A percentile compares a stretch with the other conserved stretches of the same genome.
phyloP scores from a whole-genome alignment of 495 filamentous ascomycete species.

The Polyplosphaeria fusca region DNA sequence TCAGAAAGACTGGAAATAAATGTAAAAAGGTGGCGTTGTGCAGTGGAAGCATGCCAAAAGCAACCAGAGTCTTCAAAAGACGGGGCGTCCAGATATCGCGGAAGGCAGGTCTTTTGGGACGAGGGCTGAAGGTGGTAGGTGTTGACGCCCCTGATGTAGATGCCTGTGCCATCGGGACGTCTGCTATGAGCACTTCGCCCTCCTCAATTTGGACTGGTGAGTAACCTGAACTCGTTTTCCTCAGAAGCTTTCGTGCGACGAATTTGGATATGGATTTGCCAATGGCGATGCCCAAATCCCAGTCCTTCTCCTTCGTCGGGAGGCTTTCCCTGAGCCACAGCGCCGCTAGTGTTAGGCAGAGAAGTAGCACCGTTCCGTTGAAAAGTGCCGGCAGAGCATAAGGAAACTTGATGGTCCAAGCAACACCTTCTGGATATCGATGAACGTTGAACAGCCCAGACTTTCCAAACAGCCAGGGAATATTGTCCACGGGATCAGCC shows the following conservation, averaged over 20 bases:
- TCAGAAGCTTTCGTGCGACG: constrained; percentile 26
- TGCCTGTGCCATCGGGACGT: constrained; percentile 9
- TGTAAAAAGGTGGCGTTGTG: constrained; percentile 72
- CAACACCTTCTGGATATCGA: constrained; percentile 57
- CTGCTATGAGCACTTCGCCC: constrained; percentile 2
- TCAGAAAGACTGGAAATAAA: constrained; percentile 66
- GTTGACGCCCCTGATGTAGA: constrained; percentile 34
- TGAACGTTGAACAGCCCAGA: constrained; percentile 54
- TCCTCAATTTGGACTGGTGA: constrained; percentile 22
- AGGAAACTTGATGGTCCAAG: constrained; percentile 66
- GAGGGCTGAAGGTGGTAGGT: constrained; percentile 24
- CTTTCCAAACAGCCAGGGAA: constrained; percentile 60
- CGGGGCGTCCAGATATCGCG: constrained; percentile 71
- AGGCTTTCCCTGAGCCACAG: constrained; percentile 25
- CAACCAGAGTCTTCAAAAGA: constrained; percentile 67
- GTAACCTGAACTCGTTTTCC: constrained; percentile 27
- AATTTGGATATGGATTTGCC: constrained; percentile 44
- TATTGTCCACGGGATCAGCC: constrained; percentile 65
- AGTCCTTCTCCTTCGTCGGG: constrained; percentile 55
- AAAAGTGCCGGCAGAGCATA: constrained; percentile 81
- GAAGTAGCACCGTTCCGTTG: constrained; percentile 63
- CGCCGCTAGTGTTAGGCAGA: constrained; percentile 67
- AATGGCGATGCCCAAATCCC: constrained; percentile 48
- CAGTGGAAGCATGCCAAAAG: constrained; percentile 70
- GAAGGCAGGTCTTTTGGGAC: constrained; percentile 48